Base-by-base conservation (phyloP, 1,284 basidiomycete species). In the Puccinia sorghi region DNA sequence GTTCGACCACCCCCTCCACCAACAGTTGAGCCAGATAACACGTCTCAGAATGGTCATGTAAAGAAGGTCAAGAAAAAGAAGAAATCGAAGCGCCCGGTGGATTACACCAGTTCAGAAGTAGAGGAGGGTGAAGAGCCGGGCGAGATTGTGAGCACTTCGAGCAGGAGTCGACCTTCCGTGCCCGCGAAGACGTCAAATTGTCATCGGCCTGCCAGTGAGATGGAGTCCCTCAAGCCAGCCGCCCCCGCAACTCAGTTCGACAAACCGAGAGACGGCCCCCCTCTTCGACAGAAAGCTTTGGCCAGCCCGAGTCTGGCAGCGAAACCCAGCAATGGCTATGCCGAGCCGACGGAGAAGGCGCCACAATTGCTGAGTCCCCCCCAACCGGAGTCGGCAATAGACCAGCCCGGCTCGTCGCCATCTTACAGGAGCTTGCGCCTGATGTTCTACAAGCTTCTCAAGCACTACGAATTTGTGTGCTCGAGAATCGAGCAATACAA, bases 91-190 rank as follows among this genome's bases (percentile, higher is more conserved):
- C 9, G 20, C 3, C 46, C 27, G 12, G 25, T 77, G 2, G 74
- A 77, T 48, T 77, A 67, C 25, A 77, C 74, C 0, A 77, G 74
- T 48, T 77, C 74, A 27, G 74, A 77, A 59, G 74, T 67, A 13
- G 74, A 77, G 56, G 74, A 57, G 17, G 63, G 63, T 22, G 74
- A 72, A 27, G 70, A 72, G 20, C 54, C 56, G n/a, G 70, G 56
- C 0, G 70, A 72, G 37, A 43, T 72, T 17, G 54, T 72, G 8
- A 56, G 22, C n/a, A 56, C 15, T 22, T 72, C 70, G 17, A 59
- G 32, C 39, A 17, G 39, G 56, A 59, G 5, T 46, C 52, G 56
- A 13, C 37, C 54, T 6, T 20, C 69, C 37, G 3, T 27, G 9
- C 39, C 37, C 20, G 39, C n/a, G 8, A 64, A 17, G 17, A n/a